phyloP scores from a whole-genome alignment of 169 alveolate genomes.

The Plasmodium fragile region DNA sequence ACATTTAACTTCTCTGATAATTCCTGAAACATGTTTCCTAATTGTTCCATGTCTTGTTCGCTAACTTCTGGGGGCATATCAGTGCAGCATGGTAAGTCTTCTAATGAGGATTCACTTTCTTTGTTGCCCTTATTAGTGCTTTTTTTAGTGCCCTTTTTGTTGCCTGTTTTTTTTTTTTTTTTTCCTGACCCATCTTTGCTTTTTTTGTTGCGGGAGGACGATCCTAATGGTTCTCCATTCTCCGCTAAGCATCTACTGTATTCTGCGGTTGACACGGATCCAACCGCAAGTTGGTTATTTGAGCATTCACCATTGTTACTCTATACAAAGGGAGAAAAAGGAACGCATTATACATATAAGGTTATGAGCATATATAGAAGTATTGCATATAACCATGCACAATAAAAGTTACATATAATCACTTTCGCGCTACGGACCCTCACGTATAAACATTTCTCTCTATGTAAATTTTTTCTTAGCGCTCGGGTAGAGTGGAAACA shows the following conservation, averaged over 20 bases:
- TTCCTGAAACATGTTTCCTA: constrained; percentile 5
- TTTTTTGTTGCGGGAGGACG: neutral
- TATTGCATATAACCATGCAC: neutral
- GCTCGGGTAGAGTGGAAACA: neutral
- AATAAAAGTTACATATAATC: neutral
- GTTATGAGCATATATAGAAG: neutral
- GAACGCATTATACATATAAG: neutral
- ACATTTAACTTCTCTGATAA: constrained; percentile 14
- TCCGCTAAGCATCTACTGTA: constrained; percentile 5
- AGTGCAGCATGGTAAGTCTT: neutral
- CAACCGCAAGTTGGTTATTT: neutral
- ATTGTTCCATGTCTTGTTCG: neutral
- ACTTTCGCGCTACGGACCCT: neutral
- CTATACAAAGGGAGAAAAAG: neutral
- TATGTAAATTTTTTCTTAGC: neutral
- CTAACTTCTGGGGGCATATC: neutral
- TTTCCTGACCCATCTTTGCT: too few relatives aligned
- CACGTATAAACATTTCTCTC: too few relatives aligned
- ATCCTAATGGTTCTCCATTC: neutral
- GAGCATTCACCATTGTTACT: neutral
- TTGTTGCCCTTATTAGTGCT: neutral
- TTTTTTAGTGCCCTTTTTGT: neutral
- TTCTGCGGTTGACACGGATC: neutral
- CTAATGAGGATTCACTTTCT: neutral
- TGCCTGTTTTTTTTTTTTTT: neutral